A percentile compares a stretch with the other conserved stretches of the same genome.
These are phyloP conservation scores for Medicago ruthenica DNA, from an alignment of 306 rosid species.

Conservation along the genomic window DNA sequence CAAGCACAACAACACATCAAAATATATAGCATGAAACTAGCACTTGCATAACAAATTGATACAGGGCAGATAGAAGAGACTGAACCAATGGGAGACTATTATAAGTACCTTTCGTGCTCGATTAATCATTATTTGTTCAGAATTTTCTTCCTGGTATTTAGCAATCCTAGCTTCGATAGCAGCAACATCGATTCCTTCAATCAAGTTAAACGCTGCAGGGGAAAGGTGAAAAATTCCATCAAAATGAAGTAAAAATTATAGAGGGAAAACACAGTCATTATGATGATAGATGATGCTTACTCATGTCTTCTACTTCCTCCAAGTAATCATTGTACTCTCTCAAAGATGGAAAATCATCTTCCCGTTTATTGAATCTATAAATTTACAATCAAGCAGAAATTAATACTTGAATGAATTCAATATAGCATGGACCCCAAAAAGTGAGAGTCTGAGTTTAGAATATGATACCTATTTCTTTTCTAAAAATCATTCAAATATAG, in stretches of 20 bases:
- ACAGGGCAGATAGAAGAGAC: slow-evolving; percentile 1
- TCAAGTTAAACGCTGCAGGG: slow-evolving; percentile 68
- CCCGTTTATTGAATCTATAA: slow-evolving; percentile 83
- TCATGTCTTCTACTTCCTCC: slow-evolving; percentile 97
- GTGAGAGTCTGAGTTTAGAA: slow-evolving; percentile 16
- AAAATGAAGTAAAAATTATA: slow-evolving; percentile 34
- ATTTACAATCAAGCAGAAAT: slow-evolving; percentile 17
- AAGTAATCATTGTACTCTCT: slow-evolving; percentile 88
- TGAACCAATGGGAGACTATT: slow-evolving; percentile 5
- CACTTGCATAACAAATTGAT: slow-evolving; percentile 7
- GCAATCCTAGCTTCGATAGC: slow-evolving; percentile 77
- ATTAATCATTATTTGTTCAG: slow-evolving; percentile 83
- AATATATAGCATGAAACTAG: slow-evolving; percentile 8
- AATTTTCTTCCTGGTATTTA: slow-evolving; percentile 84
- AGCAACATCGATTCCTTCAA: slow-evolving; percentile 79
- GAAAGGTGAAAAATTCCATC: neutral
- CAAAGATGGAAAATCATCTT: slow-evolving; percentile 81
- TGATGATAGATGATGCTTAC: slow-evolving; percentile 53
- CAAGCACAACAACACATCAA: slow-evolving; percentile 34
- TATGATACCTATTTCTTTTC: slow-evolving; percentile 6
- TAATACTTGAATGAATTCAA: slow-evolving; percentile 23
- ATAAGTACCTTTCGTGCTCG: slow-evolving; percentile 83
- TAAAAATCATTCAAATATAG: neutral
- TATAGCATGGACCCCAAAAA: slow-evolving; percentile 25
- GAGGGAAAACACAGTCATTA: slow-evolving; percentile 13